These are phyloP conservation scores for Immersiporthe knoxdaviesiana DNA, from an alignment of 2,329 filamentous ascomycete genomes.

Conservation along the genomic window DNA sequence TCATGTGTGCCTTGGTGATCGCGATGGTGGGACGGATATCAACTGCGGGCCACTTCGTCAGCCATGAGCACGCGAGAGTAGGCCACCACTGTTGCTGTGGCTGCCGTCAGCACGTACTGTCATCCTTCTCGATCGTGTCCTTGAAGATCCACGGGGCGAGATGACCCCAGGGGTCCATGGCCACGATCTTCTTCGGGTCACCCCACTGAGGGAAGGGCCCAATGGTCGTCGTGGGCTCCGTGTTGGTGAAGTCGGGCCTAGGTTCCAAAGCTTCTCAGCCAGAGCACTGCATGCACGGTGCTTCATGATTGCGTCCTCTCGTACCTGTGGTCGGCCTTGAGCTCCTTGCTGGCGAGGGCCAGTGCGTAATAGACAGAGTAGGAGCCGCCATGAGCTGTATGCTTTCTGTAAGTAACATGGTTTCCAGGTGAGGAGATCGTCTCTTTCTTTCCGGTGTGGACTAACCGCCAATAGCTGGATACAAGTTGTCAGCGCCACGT, in stretches of 20 bases:
- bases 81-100: background rate
- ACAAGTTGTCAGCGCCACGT: constrained; percentile 19
- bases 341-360: constrained; percentile 87
- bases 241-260: constrained; percentile 68
- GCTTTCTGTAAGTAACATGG: constrained; percentile 15
- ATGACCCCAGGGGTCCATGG: constrained; percentile 95
- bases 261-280: background rate
- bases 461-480: constrained; percentile 61
- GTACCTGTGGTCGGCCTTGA: constrained; percentile 76
- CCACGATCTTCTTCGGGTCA: constrained; percentile 90
- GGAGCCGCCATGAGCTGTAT: constrained; percentile 68
- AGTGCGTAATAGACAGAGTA: constrained; percentile 96
- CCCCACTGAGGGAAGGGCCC: constrained; percentile 90
- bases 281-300: background rate
- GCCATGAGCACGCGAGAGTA: constrained; percentile 10
- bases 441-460: constrained; percentile 17
- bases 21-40: constrained; percentile 91
- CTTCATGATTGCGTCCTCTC: constrained; percentile 23
- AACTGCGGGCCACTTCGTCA: constrained; percentile 47
- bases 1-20: constrained; percentile 92
- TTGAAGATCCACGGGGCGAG: constrained; percentile 82
- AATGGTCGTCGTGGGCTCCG: constrained; percentile 87
- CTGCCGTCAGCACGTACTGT: constrained; percentile 48
- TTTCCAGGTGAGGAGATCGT: constrained; percentile 1
- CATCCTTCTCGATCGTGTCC: constrained; percentile 75